These are phyloP conservation scores for Coelastrella sp. DNA, from an alignment of 139 green algal species.

Conservation along the genomic window DNA sequence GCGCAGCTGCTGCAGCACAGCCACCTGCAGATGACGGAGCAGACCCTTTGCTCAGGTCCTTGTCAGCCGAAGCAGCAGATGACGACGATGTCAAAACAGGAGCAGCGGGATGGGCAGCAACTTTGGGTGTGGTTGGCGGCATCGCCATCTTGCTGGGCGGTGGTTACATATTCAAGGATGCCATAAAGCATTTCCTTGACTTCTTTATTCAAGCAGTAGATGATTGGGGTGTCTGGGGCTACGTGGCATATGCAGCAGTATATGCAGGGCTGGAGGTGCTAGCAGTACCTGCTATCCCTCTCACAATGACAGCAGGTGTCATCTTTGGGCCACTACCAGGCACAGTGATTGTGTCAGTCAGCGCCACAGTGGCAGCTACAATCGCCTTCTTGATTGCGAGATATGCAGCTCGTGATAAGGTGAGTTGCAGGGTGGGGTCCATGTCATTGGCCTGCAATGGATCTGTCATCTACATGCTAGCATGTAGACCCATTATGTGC, in stretches of 20 bases:
- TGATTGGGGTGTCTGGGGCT: conserved; percentile 76
- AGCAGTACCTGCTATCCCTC: conserved; percentile 79
- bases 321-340: conserved; percentile 89
- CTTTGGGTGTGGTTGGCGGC: conserved; percentile 55
- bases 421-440: no score
- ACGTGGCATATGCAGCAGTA: conserved; percentile 75
- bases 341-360: conserved; percentile 80
- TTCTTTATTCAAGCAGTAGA: conserved; percentile 79
- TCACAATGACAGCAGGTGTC: conserved; percentile 91
- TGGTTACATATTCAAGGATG: conserved; percentile 66
- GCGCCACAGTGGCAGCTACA: conserved; percentile 81
- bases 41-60: neutral
- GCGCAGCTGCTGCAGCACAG: conserved; percentile 5
- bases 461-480: no score
- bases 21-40: neutral
- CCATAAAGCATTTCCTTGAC: conserved; percentile 73
- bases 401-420: conserved; percentile 88
- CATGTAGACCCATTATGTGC: no score
- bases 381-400: conserved; percentile 94
- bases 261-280: conserved; percentile 71
- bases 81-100: neutral
- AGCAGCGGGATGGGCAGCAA: conserved; percentile 39
- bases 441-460: no score
- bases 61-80: conserved; percentile 2
- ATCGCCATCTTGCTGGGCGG: conserved; percentile 61